Evolutionary conservation across 306 rosid species (phyloP).

Genomic region (Cicer cuneatum): DNA sequence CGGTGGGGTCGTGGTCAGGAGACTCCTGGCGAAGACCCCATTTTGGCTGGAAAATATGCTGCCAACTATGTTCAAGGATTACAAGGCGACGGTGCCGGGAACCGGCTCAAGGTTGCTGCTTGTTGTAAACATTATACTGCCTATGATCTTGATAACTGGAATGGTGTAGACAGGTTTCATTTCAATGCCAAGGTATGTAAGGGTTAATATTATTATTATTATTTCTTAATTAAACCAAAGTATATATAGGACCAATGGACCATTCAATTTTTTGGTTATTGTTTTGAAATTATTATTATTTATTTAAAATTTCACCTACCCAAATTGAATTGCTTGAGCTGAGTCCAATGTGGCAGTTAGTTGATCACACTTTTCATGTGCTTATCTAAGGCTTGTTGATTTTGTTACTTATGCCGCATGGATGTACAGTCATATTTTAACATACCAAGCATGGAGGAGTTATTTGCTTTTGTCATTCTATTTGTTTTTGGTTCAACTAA

Average conservation of each 20-base stretch:
- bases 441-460: not conserved
- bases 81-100: constrained; percentile 69
- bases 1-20: constrained; percentile 98
- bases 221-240: not conserved
- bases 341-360: not conserved
- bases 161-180: constrained; percentile 74
- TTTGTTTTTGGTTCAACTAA: constrained; percentile 5
- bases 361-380: constrained; percentile 37
- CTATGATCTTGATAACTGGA: constrained; percentile 96
- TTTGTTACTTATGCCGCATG: not conserved
- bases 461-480: constrained; percentile 13
- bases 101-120: constrained; percentile 88
- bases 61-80: constrained; percentile 78
- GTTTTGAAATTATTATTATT: not conserved
- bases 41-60: constrained; percentile 69
- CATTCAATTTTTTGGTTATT: not conserved
- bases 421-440: not conserved
- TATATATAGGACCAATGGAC: not conserved
- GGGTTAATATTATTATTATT: not conserved
- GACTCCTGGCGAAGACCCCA: constrained; percentile 92
- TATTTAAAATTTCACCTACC: not conserved
- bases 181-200: constrained; percentile 84
- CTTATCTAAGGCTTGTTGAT: not conserved
- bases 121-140: constrained; percentile 95
- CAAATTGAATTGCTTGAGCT: not conserved